phyloP scores from a whole-genome alignment of 768 basidiomycete species.

The Bullera alba region DNA sequence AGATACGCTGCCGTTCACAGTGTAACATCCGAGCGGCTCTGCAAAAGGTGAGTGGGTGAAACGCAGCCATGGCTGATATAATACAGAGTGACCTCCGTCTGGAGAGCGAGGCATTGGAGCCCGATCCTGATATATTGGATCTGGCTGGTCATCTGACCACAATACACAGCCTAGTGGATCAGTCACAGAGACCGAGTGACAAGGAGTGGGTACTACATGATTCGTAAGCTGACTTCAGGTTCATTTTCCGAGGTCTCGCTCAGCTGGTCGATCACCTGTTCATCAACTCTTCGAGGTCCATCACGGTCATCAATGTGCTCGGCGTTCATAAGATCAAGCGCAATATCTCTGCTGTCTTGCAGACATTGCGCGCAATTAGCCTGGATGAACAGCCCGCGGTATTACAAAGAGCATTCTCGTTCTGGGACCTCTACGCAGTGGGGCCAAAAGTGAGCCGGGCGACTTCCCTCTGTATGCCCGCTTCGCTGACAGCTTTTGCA shows the following conservation, averaged over 20 bases:
- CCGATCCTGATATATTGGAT: conserved; percentile 80
- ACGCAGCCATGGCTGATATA: not conserved
- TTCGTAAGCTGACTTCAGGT: conserved; percentile 56
- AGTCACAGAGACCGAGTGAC: conserved; percentile 59
- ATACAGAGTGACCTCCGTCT: conserved; percentile 74
- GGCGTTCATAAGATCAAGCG: conserved; percentile 82
- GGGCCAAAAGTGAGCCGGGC: conserved; percentile 63
- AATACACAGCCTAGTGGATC: conserved; percentile 57
- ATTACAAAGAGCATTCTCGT: conserved; percentile 68
- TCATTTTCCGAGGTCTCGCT: conserved; percentile 78
- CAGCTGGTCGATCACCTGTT: conserved; percentile 76
- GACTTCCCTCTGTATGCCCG: no score
- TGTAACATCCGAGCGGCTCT: conserved; percentile 75
- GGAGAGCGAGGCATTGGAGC: conserved; percentile 78
- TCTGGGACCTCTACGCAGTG: conserved; percentile 69
- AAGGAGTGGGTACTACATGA: conserved; percentile 14
- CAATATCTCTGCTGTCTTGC: conserved; percentile 85
- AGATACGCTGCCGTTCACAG: conserved; percentile 75
- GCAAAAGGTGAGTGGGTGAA: conserved; percentile 55
- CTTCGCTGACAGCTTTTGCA: conserved; percentile 36
- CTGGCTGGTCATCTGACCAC: conserved; percentile 71
- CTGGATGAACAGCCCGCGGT: conserved; percentile 60
- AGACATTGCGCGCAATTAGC: conserved; percentile 66
- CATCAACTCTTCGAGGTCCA: conserved; percentile 63
- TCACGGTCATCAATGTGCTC: conserved; percentile 62